phyloP scores from a whole-genome alignment of 129 eudicot species.

The Helianthus annuus region DNA sequence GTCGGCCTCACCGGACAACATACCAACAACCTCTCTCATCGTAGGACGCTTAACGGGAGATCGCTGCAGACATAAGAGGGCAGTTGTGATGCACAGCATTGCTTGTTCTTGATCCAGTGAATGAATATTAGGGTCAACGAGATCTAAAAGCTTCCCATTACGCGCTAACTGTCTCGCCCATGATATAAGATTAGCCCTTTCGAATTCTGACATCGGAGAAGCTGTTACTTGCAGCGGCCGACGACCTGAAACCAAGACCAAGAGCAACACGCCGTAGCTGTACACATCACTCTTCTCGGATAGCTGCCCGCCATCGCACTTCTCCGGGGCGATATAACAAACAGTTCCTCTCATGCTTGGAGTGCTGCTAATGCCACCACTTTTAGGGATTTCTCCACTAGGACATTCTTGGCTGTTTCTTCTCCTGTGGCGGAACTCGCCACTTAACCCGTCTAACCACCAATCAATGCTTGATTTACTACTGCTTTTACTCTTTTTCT shows the following conservation, averaged over 20 bases:
- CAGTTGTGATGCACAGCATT: conserved; percentile 76
- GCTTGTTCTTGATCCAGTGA: conserved; percentile 63
- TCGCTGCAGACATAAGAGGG: conserved; percentile 75
- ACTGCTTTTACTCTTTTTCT: conserved; percentile 65
- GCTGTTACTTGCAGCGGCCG: conserved; percentile 94
- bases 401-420: conserved; percentile 83
- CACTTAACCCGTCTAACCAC: conserved; percentile 88
- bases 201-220: conserved; percentile 94
- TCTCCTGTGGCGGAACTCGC: conserved; percentile 69
- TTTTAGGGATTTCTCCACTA: conserved; percentile 80
- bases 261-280: conserved; percentile 78
- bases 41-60: conserved; percentile 76
- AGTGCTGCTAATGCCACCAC: conserved; percentile 93
- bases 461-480: conserved; percentile 79
- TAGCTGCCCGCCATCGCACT: conserved; percentile 74
- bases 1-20: conserved; percentile 81
- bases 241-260: conserved; percentile 84
- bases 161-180: conserved; percentile 94
- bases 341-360: conserved; percentile 99
- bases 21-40: conserved; percentile 81
- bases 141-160: conserved; percentile 80
- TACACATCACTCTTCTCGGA: conserved; percentile 90
- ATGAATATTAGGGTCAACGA: conserved; percentile 77
- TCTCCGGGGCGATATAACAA: conserved; percentile 93
- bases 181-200: conserved; percentile 89